These are phyloP conservation scores for Penicillium desertorum DNA, from an alignment of 495 filamentous ascomycete genomes.

Conservation along the genomic window DNA sequence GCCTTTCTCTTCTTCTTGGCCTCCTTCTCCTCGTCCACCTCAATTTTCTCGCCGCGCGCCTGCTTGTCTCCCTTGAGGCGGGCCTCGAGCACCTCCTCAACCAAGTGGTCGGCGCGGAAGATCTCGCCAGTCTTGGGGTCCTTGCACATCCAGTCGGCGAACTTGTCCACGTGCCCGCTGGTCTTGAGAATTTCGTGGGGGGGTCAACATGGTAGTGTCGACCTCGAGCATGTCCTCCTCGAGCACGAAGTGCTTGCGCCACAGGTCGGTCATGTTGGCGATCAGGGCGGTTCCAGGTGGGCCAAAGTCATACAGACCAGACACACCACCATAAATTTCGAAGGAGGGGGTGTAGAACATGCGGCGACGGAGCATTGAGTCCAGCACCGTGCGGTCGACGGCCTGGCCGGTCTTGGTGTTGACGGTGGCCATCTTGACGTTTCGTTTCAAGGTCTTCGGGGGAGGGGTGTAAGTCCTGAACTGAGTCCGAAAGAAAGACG, in stretches of 20 bases:
- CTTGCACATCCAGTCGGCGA: slow-evolving; percentile 99
- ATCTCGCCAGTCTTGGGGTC: slow-evolving; percentile 97
- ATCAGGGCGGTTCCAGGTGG: slow-evolving; percentile 77
- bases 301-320: slow-evolving; percentile 83
- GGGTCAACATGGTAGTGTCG: slow-evolving; percentile 82
- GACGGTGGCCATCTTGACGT: slow-evolving; percentile 58
- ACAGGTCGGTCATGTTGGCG: slow-evolving; percentile 83
- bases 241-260: slow-evolving; percentile 89
- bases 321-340: slow-evolving; percentile 87
- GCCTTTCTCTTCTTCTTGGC: slow-evolving; percentile 66
- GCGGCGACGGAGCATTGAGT: slow-evolving; percentile 80
- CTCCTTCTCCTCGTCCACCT: slow-evolving; percentile 63
- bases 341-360: slow-evolving; percentile 95
- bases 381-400: slow-evolving; percentile 76
- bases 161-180: slow-evolving; percentile 95
- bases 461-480: slow-evolving; percentile 31
- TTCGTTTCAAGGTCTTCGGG: slow-evolving; percentile 33
- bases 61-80: slow-evolving; percentile 79
- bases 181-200: slow-evolving; percentile 93
- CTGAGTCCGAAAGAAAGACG: slow-evolving; percentile 22
- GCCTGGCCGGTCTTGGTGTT: slow-evolving; percentile 83
- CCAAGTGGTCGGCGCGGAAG: slow-evolving; percentile 90
- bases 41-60: slow-evolving; percentile 69
- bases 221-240: slow-evolving; percentile 93
- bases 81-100: slow-evolving; percentile 86